Conservation (phyloP, 2,329 filamentous ascomycete species). For the Lecanicillium sp. region DNA sequence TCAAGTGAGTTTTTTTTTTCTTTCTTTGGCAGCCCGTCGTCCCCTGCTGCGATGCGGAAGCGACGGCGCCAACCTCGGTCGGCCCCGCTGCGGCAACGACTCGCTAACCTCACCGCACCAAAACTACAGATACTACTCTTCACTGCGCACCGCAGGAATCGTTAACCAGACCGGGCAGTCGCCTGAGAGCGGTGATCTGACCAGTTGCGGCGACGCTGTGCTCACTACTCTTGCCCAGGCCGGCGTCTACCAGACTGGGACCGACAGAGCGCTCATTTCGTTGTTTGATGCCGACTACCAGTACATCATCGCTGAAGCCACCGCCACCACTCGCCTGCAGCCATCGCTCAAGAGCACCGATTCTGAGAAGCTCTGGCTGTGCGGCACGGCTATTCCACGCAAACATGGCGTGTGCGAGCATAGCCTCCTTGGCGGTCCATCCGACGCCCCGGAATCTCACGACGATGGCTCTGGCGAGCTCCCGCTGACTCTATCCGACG, state of each 20-base stretch:
- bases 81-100: too few relatives aligned
- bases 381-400: conserved; percentile 16
- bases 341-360: conserved; percentile 5
- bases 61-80: too few relatives aligned
- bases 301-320: conserved; percentile 39
- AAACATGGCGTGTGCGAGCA: conserved; percentile 13
- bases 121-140: too few relatives aligned
- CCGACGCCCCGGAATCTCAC: background rate
- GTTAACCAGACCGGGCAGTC: too few relatives aligned
- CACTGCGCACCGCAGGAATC: too few relatives aligned
- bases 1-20: too few relatives aligned
- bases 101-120: too few relatives aligned
- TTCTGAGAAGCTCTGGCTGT: conserved; percentile 11
- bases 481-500: conserved; percentile 21
- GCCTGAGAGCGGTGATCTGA: conserved; percentile 6
- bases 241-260: conserved; percentile 32
- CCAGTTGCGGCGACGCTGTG: conserved; percentile 21
- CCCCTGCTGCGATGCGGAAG: too few relatives aligned
- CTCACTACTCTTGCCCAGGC: conserved; percentile 40
- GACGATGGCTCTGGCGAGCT: conserved; percentile 8
- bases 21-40: too few relatives aligned
- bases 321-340: conserved; percentile 25
- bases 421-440: conserved; percentile 8
- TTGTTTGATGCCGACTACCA: conserved; percentile 38
- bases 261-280: conserved; percentile 34